These are phyloP conservation scores for Kurtzmaniella fragi DNA, from an alignment of 805 yeast genomes.

Conservation along the genomic window DNA sequence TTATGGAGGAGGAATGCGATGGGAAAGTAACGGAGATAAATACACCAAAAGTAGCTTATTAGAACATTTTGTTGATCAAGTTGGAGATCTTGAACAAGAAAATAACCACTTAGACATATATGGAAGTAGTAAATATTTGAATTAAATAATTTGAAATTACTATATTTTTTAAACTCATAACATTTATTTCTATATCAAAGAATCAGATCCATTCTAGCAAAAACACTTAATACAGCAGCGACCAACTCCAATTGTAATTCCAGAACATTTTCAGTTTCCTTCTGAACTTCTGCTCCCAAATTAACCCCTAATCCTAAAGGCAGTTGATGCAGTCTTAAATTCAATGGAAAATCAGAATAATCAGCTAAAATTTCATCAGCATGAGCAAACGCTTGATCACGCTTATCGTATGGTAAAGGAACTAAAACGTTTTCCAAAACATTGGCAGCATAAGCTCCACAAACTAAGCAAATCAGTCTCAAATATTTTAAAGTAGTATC, in stretches of 20 bases:
- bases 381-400: constrained; percentile 88
- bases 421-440: constrained; percentile 86
- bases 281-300: constrained; percentile 49
- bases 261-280: constrained; percentile 47
- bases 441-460: constrained; percentile 93
- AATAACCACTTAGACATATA: constrained; percentile 12
- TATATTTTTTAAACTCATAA: not conserved
- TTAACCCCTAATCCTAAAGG: constrained; percentile 70
- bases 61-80: constrained; percentile 38
- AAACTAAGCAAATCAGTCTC: constrained; percentile 75
- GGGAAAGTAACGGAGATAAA: constrained; percentile 86
- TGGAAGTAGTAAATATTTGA: constrained; percentile 10
- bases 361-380: constrained; percentile 89
- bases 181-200: constrained; percentile 35
- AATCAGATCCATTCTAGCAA: constrained; percentile 87
- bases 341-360: constrained; percentile 82
- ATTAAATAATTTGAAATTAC: constrained; percentile 2
- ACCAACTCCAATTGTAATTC: constrained; percentile 80
- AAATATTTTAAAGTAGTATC: constrained; percentile 63
- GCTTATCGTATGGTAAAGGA: constrained; percentile 72
- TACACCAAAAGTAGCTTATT: constrained; percentile 38
- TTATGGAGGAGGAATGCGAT: constrained; percentile 87
- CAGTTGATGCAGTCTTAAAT: constrained; percentile 44
- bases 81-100: constrained; percentile 19
- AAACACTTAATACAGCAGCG: constrained; percentile 88